Evolutionary conservation across 2,329 filamentous ascomycete genomes (phyloP).

Genomic region (Neurospora sp.): DNA sequence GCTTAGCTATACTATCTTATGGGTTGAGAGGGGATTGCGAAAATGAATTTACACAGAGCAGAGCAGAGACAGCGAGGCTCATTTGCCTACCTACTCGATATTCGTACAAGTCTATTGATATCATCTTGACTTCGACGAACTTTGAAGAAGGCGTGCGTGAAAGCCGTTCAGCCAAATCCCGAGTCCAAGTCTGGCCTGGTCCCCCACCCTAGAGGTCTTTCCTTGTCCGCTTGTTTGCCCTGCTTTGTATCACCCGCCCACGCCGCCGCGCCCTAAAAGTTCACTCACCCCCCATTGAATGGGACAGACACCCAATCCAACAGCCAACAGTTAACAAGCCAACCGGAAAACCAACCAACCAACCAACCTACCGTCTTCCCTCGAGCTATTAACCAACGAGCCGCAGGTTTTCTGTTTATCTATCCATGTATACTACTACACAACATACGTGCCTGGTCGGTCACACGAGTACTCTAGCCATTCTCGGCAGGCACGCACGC

Average conservation of each 20-base stretch:
- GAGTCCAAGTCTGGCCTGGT: background rate
- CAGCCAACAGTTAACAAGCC: background rate
- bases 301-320: background rate
- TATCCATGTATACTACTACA: background rate
- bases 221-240: background rate
- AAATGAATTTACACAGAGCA: background rate
- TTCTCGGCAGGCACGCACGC: background rate
- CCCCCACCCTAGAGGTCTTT: background rate
- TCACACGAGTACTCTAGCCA: background rate
- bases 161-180: background rate
- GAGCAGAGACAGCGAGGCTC: background rate
- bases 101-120: background rate
- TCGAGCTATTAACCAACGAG: background rate
- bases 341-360: background rate
- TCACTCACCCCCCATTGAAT: too few species aligned
- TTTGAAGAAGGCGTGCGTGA: background rate
- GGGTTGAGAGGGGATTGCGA: background rate
- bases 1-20: background rate
- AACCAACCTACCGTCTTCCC: background rate
- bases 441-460: conserved; percentile 17
- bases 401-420: background rate
- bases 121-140: background rate
- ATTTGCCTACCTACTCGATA: background rate
- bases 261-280: background rate
- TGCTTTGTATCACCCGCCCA: background rate